phyloP scores from a whole-genome alignment of 305 asterid species.

The Fraxinus velutina region DNA sequence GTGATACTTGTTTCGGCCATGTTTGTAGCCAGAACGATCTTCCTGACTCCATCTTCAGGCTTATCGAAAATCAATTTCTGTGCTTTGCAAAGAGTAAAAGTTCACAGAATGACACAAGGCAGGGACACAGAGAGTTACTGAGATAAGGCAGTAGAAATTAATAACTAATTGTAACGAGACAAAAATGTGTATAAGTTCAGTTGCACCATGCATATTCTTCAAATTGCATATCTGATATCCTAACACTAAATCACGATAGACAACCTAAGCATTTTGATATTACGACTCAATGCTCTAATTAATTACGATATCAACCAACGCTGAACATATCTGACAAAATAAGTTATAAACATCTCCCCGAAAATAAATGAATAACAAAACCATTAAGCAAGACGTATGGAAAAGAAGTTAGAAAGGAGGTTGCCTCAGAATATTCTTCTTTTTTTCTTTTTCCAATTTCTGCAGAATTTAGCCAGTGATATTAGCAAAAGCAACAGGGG shows the following conservation, averaged over 20 bases:
- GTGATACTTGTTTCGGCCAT: slow-evolving; percentile 97
- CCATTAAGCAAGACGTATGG: background rate
- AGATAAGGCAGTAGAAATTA: background rate
- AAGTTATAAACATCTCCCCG: background rate
- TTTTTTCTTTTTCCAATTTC: background rate
- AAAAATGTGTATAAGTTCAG: background rate
- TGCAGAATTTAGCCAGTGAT: background rate
- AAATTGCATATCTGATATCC: background rate
- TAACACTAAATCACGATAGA: background rate
- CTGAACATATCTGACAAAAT: background rate
- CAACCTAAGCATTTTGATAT: slow-evolving; percentile 1
- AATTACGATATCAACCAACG: slow-evolving; percentile 2
- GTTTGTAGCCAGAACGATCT: slow-evolving; percentile 91
- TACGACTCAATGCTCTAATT: background rate
- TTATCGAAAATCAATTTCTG: slow-evolving; percentile 82
- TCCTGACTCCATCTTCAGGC: slow-evolving; percentile 81
- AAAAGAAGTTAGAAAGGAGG: background rate
- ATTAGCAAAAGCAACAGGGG: background rate
- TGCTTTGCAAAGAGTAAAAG: slow-evolving; percentile 30
- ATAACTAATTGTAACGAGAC: background rate
- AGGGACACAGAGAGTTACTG: slow-evolving; percentile 3
- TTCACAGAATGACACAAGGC: slow-evolving; percentile 5
- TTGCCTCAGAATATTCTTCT: background rate
- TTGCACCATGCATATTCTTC: slow-evolving; percentile 1
- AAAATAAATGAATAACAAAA: background rate